Conservation (phyloP, 2,329 filamentous ascomycete genomes). For the Didymella lethalis region DNA sequence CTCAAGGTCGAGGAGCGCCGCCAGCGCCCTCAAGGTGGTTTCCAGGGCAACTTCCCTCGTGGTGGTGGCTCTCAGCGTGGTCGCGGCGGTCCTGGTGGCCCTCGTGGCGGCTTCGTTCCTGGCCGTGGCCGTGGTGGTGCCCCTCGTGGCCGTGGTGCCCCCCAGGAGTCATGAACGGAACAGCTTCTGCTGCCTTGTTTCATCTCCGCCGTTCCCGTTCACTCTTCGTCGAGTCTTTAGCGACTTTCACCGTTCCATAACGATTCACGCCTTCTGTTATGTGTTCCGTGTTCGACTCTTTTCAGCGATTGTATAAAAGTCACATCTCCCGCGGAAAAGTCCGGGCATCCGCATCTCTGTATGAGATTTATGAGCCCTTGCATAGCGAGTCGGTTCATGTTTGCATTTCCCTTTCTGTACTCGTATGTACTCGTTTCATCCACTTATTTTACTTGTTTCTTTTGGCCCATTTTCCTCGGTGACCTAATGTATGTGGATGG, state of each 20-base stretch:
- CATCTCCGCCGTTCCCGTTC: conserved; percentile 18
- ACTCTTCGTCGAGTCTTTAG: conserved; percentile 25
- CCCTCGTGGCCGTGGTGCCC: conserved; percentile 60
- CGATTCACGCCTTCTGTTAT: conserved; percentile 49
- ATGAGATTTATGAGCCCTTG: conserved; percentile 43
- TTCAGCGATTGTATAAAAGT: conserved; percentile 51
- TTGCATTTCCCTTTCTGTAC: conserved; percentile 44
- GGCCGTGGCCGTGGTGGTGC: conserved; percentile 69
- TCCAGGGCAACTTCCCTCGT: conserved; percentile 48
- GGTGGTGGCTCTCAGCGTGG: conserved; percentile 60
- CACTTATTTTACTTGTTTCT: conserved; percentile 37
- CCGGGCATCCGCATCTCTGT: conserved; percentile 42
- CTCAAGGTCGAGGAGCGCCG: conserved; percentile 90
- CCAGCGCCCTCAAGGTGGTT: conserved; percentile 55
- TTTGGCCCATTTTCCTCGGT: conserved; percentile 37
- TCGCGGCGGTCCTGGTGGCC: conserved; percentile 66
- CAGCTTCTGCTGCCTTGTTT: conserved; percentile 14
- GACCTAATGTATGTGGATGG: conserved; percentile 41
- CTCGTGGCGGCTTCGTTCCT: conserved; percentile 73
- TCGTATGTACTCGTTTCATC: conserved; percentile 37
- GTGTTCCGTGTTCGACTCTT: conserved; percentile 48
- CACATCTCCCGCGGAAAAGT: conserved; percentile 47
- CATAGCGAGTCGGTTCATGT: conserved; percentile 49
- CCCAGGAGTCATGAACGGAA: conserved; percentile 46
- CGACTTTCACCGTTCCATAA: conserved; percentile 37